A percentile compares a stretch with the other conserved stretches of the same genome.
phyloP scores from a whole-genome alignment of 352 stramenopile genomes.

The Phytophthora boehmeriae region DNA sequence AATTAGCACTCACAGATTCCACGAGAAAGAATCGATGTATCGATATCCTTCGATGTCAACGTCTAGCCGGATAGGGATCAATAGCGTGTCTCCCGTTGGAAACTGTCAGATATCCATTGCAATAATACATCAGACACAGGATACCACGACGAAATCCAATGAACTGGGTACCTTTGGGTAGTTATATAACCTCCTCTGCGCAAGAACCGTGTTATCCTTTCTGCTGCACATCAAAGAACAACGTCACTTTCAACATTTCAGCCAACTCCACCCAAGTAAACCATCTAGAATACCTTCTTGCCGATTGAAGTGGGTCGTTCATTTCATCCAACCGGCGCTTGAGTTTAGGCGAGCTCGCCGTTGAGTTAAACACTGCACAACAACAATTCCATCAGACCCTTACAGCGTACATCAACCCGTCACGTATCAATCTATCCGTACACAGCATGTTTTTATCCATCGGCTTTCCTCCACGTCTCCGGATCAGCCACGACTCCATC shows the following conservation, averaged over 20 bases:
- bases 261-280: background rate
- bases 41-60: conserved; percentile 81
- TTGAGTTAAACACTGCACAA: conserved; percentile 48
- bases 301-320: conserved; percentile 42
- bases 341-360: conserved; percentile 68
- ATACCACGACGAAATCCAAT: background rate
- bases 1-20: conserved; percentile 60
- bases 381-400: background rate
- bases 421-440: conserved; percentile 18
- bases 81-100: conserved; percentile 47
- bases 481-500: conserved; percentile 87
- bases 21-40: conserved; percentile 85
- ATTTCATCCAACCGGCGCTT: conserved; percentile 71
- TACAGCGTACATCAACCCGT: background rate
- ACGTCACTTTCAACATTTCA: background rate
- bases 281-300: conserved; percentile 39
- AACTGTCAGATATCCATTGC: conserved; percentile 34
- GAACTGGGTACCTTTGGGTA: conserved; percentile 64
- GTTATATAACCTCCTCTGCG: conserved; percentile 67
- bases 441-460: conserved; percentile 78
- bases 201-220: conserved; percentile 42
- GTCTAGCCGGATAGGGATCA: conserved; percentile 79
- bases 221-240: conserved; percentile 10
- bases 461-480: conserved; percentile 76
- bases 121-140: background rate